Evolutionary conservation across 2,329 filamentous ascomycete genomes (phyloP), one percentile per base, ranked within the genome.

Genomic region (Leptosphaerulina australis): DNA sequence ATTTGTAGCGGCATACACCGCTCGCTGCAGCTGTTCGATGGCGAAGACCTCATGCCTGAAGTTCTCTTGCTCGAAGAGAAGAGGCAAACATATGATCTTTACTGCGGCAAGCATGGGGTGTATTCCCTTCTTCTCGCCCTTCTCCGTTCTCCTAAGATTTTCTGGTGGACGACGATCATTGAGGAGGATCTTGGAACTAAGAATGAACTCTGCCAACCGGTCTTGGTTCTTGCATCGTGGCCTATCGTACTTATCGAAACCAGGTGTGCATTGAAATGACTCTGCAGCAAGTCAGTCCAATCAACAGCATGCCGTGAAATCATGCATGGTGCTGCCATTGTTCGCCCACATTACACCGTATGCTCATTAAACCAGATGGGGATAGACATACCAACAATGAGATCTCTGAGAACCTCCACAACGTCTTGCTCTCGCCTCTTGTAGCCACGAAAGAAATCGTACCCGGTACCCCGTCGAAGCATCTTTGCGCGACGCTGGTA

Each of bases 1-100:
- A 1, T 53, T 52, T 1, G 66, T 57, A 4, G 68, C 56, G 10
- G 64, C 58, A 57, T 83, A 83, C 1, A 73, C 79, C 15, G 68
- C 62, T 29, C 66, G 58, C 60, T 83, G 81, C 0, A 76, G 77
- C 2, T 71, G 63, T 7, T 76, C 71, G 44, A 81, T 77, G n/a
- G 66, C 53, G 53, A 64, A 68, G 63, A 69, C 58, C 50, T 60
- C 34, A 54, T 59, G 55, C 12, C 45, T 49, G 5, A 39, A 15
- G n/a, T 26, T 35, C 9, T 57, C 37, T 5, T 58, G 17, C 8
- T 64, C 50, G 29, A 73, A 67, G 12, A 72, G 34, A 31, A 71
- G 62, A 8, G 70, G 68, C 4, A 62, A 55, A 39, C 59, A 67
- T 58, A 74, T 64, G n/a, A 74, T 54, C 52, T 67, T 63, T 5